Base-by-base conservation (phyloP, 2,329 filamentous ascomycete genomes). In the Claviceps spartinae region DNA sequence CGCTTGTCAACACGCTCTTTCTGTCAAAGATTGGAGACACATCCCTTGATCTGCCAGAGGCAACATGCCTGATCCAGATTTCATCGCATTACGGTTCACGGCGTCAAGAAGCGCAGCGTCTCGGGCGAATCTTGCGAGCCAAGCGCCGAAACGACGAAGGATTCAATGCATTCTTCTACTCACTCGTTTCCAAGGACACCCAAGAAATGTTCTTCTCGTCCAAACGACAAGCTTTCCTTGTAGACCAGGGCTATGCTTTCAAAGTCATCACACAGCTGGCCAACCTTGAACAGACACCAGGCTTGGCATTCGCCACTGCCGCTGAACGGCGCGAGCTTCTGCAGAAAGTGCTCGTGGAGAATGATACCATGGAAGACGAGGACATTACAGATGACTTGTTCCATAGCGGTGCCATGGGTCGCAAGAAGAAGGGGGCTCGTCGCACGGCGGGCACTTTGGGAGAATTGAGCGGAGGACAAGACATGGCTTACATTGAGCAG, bases 151-250 rank as follows among this genome's bases (percentile, higher is more conserved):
- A 96, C 61, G 93, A 98, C 60, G 93, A 97, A 66, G 93, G 93
- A 7, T 98, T 98, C 69, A 98, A 98, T 64, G 93, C 93, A 0
- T 98, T 97, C 68, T 98, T 98, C 73, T 98, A 98, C 70, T 95
- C 88, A 0, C 78, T 98, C 1, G 93, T 98, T 3, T 95, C 88
- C 5, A 97, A 97, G 66, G 93, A 98, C 64, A 98, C 93, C 0
- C 85, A 90, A 55, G 93, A 98, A 67, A 97, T 98, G 91, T 93
- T 83, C 65, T 98, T 95, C 67, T 96, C 91, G 0, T 90, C 89
- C 4, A 97, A 96, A 68, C 81, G 93, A 9, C 93, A 98, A 68
- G 91, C 93, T 1, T 98, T 98, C 72, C 75, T 98, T 1, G 90
- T 98, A 22, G 93, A 98, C 59, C 93, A 98, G 68, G 93, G 93